Percentiles rank a stretch among this genome's conserved stretches.
Conservation (phyloP, 1,139 yeast species). For the Blastobotrys ciferrii region DNA sequence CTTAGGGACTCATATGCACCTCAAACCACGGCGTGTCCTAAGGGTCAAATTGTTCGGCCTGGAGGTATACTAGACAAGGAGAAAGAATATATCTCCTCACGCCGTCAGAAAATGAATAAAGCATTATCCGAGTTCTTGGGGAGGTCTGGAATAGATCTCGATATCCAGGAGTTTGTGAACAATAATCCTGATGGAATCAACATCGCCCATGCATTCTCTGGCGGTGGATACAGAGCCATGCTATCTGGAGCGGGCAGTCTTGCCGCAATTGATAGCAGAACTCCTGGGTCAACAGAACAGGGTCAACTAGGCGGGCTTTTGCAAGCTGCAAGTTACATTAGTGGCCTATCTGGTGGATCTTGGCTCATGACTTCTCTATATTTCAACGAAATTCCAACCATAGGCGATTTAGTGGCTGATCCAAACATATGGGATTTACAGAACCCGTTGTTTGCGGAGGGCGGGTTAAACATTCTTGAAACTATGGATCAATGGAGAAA, state of each 20-base stretch:
- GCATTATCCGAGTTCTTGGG: slow-evolving; percentile 21
- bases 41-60: slow-evolving; percentile 20
- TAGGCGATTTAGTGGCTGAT: slow-evolving; percentile 44
- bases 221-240: slow-evolving; percentile 88
- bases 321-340: slow-evolving; percentile 68
- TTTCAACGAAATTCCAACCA: slow-evolving; percentile 78
- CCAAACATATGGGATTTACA: slow-evolving; percentile 13
- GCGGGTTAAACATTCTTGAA: slow-evolving; percentile 53
- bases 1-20: slow-evolving; percentile 3
- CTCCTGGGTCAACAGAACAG: slow-evolving; percentile 50
- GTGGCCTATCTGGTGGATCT: slow-evolving; percentile 81
- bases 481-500: slow-evolving; percentile 45
- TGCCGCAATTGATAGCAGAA: slow-evolving; percentile 69
- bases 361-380: slow-evolving; percentile 83
- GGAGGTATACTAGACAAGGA: slow-evolving; percentile 26
- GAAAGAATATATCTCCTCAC: slow-evolving; percentile 18
- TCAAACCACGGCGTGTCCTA: slow-evolving; percentile 9
- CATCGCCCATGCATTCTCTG: slow-evolving; percentile 70
- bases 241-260: slow-evolving; percentile 74
- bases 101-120: slow-evolving; percentile 15
- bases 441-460: slow-evolving; percentile 10
- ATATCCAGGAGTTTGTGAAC: slow-evolving; percentile 15
- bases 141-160: slow-evolving; percentile 29
- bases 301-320: slow-evolving; percentile 75
- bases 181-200: slow-evolving; percentile 34